Base-by-base conservation (phyloP, 805 yeast species). In the Maudiozyma bulderi region DNA sequence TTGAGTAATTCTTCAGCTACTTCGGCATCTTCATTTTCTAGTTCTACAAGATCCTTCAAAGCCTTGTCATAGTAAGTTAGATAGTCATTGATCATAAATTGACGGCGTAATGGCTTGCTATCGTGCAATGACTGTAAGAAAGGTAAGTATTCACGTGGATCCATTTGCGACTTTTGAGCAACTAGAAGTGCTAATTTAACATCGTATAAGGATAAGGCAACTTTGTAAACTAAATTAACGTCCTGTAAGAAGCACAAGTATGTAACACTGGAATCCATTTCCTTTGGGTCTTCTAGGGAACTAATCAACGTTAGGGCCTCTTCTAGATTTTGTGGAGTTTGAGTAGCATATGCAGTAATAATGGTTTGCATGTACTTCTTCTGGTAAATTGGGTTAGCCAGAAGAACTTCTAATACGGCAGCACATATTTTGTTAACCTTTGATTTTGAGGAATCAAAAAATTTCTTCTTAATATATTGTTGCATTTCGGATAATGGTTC, bases 131-230 rank as follows among this genome's bases (percentile, higher is more conserved):
- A 75, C 60, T 88, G 95, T 55, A 93, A 73, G 66, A 93, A 93
- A 46, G 99, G 96, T 47, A 93, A 70, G 57, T 93, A 93, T 66
- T 93, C 99, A 60, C 90, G 88, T 28, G 99, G 99, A 69, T 93
- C 99, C 74, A 84, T 90, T 66, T 91, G 98, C 0, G 97, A 89
- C 60, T 89, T 93, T 64, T 95, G 98, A 0, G 99, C 99, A 51
- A 93, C 82, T 10, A 77, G 74, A 50, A 93, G 73, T 0, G 98
- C 79, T 58, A 91, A 71, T 49, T 82, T 81, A 40, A 93, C 81
- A 62, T 93, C 84, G 60, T 93, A 93, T 20, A 85, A 70, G 2
- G 95, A 84, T 50, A 93, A 74, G 0, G 97, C 85, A 15, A 82
- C 81, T 44, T 81, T 75, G 67, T 91, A 93, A 20, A 93, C 73